phyloP scores from a whole-genome alignment of 2,329 filamentous ascomycete species.

The Fusarium siculi region DNA sequence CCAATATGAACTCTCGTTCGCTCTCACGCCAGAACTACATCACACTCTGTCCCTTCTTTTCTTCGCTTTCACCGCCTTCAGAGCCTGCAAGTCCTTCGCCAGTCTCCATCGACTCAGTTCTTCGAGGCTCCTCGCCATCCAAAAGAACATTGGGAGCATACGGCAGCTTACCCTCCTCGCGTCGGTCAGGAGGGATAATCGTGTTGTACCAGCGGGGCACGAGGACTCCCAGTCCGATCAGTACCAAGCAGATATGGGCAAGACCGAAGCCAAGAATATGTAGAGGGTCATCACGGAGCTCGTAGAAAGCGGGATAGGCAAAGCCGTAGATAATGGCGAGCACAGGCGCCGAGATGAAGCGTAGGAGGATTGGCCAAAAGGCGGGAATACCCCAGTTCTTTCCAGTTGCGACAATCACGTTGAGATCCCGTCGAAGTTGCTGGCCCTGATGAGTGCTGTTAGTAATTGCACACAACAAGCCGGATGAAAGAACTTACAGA shows the following conservation, averaged over 20 bases:
- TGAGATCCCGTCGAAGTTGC: conserved; percentile 66
- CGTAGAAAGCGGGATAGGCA: conserved; percentile 61
- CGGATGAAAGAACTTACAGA: conserved; percentile 55
- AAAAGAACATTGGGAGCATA: conserved; percentile 42
- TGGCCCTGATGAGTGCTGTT: conserved; percentile 55
- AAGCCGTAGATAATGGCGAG: conserved; percentile 64
- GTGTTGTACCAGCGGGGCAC: conserved; percentile 64
- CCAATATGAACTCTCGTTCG: not conserved
- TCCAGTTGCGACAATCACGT: conserved; percentile 62
- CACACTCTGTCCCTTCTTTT: conserved; percentile 11
- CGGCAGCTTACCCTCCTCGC: conserved; percentile 55
- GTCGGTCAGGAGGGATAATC: conserved; percentile 60
- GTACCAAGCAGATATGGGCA: conserved; percentile 58
- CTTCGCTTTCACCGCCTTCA: conserved; percentile 20
- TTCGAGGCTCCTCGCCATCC: conserved; percentile 18
- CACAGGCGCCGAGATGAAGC: conserved; percentile 61
- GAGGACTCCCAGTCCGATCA: conserved; percentile 60
- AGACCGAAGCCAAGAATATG: conserved; percentile 62
- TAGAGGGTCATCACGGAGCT: conserved; percentile 60
- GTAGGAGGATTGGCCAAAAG: conserved; percentile 62
- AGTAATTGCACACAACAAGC: not conserved
- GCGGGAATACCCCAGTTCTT: conserved; percentile 66
- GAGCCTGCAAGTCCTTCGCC: conserved; percentile 7
- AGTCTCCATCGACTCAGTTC: conserved; percentile 30
- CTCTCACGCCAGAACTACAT: not conserved